These are phyloP conservation scores for Schoenoplectus triqueter DNA, from an alignment of 202 grass and related monocot genomes.

Conservation along the genomic window DNA sequence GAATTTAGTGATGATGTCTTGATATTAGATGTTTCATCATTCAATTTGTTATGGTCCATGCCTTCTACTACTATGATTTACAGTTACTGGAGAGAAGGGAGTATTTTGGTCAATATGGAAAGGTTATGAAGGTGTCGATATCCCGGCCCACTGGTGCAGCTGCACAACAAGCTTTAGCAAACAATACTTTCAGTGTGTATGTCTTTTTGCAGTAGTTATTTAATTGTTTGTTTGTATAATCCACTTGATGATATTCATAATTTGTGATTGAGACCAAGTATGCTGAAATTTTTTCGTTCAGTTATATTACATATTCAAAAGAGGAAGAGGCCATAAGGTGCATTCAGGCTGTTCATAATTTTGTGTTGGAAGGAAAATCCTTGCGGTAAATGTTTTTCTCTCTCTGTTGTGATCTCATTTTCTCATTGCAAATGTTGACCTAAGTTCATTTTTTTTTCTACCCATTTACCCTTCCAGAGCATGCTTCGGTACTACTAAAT, in stretches of 20 bases:
- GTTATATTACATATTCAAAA: constrained; percentile 97
- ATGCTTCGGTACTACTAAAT: constrained; percentile 98
- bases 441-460: not conserved
- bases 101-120: constrained; percentile 99
- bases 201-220: constrained; percentile 32
- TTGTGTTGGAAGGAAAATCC: constrained; percentile 91
- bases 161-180: constrained; percentile 72
- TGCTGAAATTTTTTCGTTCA: constrained; percentile 37
- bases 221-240: not conserved
- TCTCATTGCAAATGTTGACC: constrained; percentile 32
- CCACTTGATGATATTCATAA: constrained; percentile 10
- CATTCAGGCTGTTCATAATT: constrained; percentile 98
- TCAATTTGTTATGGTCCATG: not conserved
- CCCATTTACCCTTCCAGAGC: constrained; percentile 54
- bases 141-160: constrained; percentile 66
- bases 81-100: constrained; percentile 92
- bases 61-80: not conserved
- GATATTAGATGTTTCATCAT: not conserved
- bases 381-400: constrained; percentile 57
- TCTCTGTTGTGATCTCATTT: constrained; percentile 36
- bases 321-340: constrained; percentile 91
- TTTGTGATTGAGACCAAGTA: not conserved
- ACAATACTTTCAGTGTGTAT: constrained; percentile 79
- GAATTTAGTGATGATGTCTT: not conserved
- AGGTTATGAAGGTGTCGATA: constrained; percentile 95